Percentiles rank a stretch among this genome's conserved stretches.
These are phyloP conservation scores for Lophiostoma macrostomum DNA, from an alignment of 495 filamentous ascomycete genomes.

Conservation along the genomic window DNA sequence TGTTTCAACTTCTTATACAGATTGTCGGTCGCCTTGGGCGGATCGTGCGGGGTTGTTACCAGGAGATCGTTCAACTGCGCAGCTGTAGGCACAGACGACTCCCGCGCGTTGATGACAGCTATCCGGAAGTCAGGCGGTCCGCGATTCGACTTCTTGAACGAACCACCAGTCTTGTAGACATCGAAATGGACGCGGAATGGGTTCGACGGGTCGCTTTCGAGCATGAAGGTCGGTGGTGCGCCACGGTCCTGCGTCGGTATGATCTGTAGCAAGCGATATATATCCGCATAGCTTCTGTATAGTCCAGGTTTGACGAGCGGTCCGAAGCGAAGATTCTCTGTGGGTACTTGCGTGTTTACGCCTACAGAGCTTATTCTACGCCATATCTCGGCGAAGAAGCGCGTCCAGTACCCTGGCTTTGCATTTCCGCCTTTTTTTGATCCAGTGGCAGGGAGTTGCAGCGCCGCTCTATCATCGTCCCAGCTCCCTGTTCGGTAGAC, in stretches of 20 bases:
- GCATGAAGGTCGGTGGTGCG: slow-evolving; percentile 20
- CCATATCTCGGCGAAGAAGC: slow-evolving; percentile 35
- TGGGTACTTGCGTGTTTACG: not conserved
- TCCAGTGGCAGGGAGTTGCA: slow-evolving; percentile 10
- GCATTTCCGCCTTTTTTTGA: not conserved
- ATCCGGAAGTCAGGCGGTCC: slow-evolving; percentile 78
- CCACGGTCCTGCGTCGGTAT: slow-evolving; percentile 67
- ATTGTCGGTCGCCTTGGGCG: slow-evolving; percentile 42
- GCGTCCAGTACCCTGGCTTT: slow-evolving; percentile 4
- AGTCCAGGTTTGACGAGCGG: slow-evolving; percentile 73
- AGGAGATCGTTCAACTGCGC: slow-evolving; percentile 67
- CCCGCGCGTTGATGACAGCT: slow-evolving; percentile 71
- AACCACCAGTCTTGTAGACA: slow-evolving; percentile 62
- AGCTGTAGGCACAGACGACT: slow-evolving; percentile 66
- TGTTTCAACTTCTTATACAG: slow-evolving; percentile 59
- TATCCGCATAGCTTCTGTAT: slow-evolving; percentile 72
- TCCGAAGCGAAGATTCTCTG: slow-evolving; percentile 46
- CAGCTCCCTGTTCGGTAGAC: slow-evolving; percentile 65
- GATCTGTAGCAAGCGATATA: slow-evolving; percentile 73
- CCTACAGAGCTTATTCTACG: slow-evolving; percentile 9
- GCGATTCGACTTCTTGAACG: slow-evolving; percentile 72
- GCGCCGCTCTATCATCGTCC: slow-evolving; percentile 34
- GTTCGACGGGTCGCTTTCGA: slow-evolving; percentile 21
- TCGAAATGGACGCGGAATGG: slow-evolving; percentile 70
- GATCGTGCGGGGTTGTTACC: slow-evolving; percentile 62